phyloP scores from a whole-genome alignment of 768 basidiomycete genomes.

The Tricholoma saponaceum region DNA sequence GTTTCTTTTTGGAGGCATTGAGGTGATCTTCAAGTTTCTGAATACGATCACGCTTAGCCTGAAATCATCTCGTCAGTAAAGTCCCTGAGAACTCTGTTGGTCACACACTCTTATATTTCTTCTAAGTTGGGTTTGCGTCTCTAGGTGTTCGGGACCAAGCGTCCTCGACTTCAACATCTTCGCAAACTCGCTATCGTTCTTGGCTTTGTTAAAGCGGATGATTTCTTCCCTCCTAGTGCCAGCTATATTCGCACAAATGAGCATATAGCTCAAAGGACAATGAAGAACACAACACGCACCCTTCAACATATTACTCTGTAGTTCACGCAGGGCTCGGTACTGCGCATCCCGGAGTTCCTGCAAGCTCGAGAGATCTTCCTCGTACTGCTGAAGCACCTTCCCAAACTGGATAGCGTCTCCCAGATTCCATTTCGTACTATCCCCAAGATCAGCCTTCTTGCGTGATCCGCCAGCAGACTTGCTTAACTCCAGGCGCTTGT shows the following conservation, averaged over 20 bases:
- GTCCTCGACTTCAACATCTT: constrained; percentile 69
- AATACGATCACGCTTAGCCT: constrained; percentile 71
- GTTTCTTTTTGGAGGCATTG: constrained; percentile 62
- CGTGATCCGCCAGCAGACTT: constrained; percentile 36
- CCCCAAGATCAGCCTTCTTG: constrained; percentile 41
- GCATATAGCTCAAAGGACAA: background rate
- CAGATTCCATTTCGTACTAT: constrained; percentile 48
- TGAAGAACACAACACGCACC: constrained; percentile 36
- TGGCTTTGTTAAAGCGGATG: constrained; percentile 71
- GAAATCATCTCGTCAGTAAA: background rate
- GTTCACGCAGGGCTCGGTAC: constrained; percentile 42
- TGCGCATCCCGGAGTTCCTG: constrained; percentile 38
- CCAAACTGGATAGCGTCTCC: constrained; percentile 51
- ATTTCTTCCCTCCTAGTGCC: constrained; percentile 83
- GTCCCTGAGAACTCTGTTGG: background rate
- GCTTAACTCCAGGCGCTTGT: constrained; percentile 30
- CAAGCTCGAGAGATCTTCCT: constrained; percentile 48
- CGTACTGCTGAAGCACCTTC: constrained; percentile 41
- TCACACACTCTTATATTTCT: constrained; percentile 62
- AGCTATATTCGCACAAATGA: constrained; percentile 37
- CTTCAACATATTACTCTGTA: constrained; percentile 66
- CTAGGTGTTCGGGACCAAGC: constrained; percentile 86
- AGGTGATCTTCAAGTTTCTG: constrained; percentile 79
- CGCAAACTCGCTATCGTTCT: constrained; percentile 73
- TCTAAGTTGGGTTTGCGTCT: constrained; percentile 75